Evolutionary conservation across 306 rosid genomes (phyloP).

Genomic region (Alnus rubra): DNA sequence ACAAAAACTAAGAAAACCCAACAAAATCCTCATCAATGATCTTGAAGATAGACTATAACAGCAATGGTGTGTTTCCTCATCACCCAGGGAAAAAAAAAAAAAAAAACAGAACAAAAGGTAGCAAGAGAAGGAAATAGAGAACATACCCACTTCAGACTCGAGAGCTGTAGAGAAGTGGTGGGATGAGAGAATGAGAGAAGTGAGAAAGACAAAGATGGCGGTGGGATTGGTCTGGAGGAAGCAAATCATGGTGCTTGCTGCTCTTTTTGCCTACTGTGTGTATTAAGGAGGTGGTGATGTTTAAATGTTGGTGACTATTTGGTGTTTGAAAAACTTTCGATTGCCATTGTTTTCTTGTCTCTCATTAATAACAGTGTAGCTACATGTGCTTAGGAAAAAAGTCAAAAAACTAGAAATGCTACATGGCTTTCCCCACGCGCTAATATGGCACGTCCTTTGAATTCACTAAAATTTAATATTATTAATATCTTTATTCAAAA

Average conservation of each 20-base stretch:
- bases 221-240: constrained; percentile 13
- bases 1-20: not conserved
- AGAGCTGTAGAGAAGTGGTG: constrained; percentile 33
- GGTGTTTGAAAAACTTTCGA: not conserved
- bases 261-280: not conserved
- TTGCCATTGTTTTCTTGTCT: not conserved
- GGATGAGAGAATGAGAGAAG: constrained; percentile 25
- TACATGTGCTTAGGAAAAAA: no score
- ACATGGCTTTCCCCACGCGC: no score
- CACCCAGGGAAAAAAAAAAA: no score
- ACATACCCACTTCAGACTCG: constrained; percentile 51
- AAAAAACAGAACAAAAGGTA: not conserved
- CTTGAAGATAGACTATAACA: not conserved
- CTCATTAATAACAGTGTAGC: no score
- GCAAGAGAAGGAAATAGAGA: not conserved
- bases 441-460: no score
- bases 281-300: not conserved
- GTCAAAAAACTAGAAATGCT: no score
- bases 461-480: no score
- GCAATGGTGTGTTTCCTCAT: not conserved
- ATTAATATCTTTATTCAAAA: no score
- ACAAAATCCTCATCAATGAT: not conserved
- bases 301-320: not conserved
- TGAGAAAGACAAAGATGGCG: constrained; percentile 25
- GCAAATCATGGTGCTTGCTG: not conserved